These are phyloP conservation scores for Backusella tarrabulga DNA, from an alignment of 192 early-diverging fungal genomes.

Conservation along the genomic window DNA sequence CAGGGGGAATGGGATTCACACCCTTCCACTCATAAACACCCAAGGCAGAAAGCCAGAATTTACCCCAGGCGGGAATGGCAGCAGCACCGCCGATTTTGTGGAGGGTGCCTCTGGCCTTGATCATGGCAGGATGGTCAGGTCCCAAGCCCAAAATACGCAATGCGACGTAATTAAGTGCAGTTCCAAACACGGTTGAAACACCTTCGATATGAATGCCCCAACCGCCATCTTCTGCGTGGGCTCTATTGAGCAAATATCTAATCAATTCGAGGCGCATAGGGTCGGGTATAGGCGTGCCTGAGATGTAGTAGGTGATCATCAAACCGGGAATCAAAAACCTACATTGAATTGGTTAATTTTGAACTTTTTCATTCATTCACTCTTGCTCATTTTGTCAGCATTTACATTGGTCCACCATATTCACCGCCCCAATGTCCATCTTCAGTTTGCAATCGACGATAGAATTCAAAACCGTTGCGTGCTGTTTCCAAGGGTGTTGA, in stretches of 20 bases:
- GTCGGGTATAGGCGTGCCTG: slow-evolving; percentile 63
- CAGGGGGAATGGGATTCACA: slow-evolving; percentile 93
- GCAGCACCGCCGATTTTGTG: slow-evolving; percentile 84
- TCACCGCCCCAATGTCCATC: slow-evolving; percentile 97
- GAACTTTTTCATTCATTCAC: neutral
- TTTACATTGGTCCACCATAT: slow-evolving; percentile 90
- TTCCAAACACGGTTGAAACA: slow-evolving; percentile 93
- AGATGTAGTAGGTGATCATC: slow-evolving; percentile 87
- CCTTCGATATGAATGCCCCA: slow-evolving; percentile 98
- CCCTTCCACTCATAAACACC: slow-evolving; percentile 96
- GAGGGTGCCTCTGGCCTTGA: slow-evolving; percentile 77
- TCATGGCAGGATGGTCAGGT: slow-evolving; percentile 84
- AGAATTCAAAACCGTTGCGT: slow-evolving; percentile 92
- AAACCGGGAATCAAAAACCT: slow-evolving; percentile 90
- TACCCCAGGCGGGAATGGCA: slow-evolving; percentile 93
- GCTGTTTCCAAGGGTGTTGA: slow-evolving; percentile 77
- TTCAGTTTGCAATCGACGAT: slow-evolving; percentile 78
- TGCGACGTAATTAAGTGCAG: slow-evolving; percentile 90
- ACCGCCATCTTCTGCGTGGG: slow-evolving; percentile 85
- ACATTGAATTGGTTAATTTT: neutral
- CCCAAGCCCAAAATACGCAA: slow-evolving; percentile 85
- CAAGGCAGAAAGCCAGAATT: slow-evolving; percentile 94
- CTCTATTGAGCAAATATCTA: slow-evolving; percentile 83
- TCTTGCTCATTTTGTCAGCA: neutral
- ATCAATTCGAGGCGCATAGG: slow-evolving; percentile 75